Evolutionary conservation across 805 yeast species (phyloP), one percentile per base, ranked within the genome.

Genomic region (Candida sithepensis): DNA sequence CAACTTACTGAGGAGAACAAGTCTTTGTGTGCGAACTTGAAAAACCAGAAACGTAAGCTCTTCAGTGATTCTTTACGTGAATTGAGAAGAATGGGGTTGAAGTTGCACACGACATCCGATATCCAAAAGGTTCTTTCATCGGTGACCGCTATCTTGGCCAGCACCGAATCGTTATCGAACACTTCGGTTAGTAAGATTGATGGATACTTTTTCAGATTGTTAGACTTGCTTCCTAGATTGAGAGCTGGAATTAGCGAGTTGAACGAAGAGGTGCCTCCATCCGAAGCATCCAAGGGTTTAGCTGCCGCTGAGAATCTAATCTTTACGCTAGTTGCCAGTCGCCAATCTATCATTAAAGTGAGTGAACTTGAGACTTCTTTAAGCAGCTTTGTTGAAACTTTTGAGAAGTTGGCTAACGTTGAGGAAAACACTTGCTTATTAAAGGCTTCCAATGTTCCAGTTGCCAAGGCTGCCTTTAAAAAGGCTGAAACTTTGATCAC

Each of bases 191-290:
- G 69, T 12, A 73, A 72, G 0, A 50, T 60, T 24, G 84, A 84
- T 57, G 77, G 61, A 0, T 77, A 78, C 55, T 90, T 80, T 66
- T 86, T 78, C 69, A 74, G 88, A 50, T 64, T 88, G 8, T 66
- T 94, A 33, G 98, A 94, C 56, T 60, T 91, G 23, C 65, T 92
- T 39, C 97, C 97, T 3, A 73, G 92, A 41, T 68, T 92, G 47
- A 76, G 96, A 58, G 76, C 83, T 18, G 69, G 87, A 2, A 81
- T 84, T 10, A 65, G 80, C 2, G 71, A 72, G 13, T 78, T 82
- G 13, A 77, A 82, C 8, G 85, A 80, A 7, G 97, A 89, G 56
- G 81, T 88, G 21, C 94, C 97, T 3, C 76, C 75, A 13, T 70
- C 77, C 2, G 95, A 86, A 60, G 77, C 87, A 26, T 85, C 81